Evolutionary conservation across 192 early-diverging fungal genomes (phyloP).

Genomic region (Backusella sp.): DNA sequence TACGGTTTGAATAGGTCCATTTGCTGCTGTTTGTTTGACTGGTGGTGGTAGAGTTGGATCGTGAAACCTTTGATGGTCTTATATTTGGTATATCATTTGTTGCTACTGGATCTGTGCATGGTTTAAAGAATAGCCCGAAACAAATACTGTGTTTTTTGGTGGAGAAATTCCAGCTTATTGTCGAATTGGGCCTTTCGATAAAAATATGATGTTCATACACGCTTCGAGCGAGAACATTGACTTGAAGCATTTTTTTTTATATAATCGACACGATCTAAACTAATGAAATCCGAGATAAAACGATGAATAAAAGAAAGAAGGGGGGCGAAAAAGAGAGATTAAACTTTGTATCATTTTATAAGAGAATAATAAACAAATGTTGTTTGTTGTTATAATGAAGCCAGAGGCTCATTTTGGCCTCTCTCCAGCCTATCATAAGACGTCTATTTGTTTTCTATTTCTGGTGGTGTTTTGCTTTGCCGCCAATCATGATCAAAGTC

Average conservation of each 20-base stretch:
- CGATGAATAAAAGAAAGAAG: neutral
- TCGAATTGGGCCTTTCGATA: neutral
- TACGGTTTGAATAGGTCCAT: neutral
- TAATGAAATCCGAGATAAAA: too few species aligned
- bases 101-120: neutral
- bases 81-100: neutral
- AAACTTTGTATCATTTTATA: neutral
- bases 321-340: neutral
- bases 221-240: neutral
- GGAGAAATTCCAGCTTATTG: neutral
- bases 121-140: neutral
- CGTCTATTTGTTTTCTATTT: neutral
- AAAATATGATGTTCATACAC: neutral
- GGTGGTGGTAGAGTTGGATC: neutral
- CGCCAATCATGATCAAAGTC: neutral
- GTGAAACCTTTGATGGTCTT: neutral
- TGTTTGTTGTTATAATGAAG: neutral
- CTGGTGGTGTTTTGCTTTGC: neutral
- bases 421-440: neutral
- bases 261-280: neutral
- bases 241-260: neutral
- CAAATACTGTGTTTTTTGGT: neutral
- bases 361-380: neutral
- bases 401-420: neutral
- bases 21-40: neutral